Conservation (phyloP, 805 yeast genomes). For the Priceomyces castillae region DNA sequence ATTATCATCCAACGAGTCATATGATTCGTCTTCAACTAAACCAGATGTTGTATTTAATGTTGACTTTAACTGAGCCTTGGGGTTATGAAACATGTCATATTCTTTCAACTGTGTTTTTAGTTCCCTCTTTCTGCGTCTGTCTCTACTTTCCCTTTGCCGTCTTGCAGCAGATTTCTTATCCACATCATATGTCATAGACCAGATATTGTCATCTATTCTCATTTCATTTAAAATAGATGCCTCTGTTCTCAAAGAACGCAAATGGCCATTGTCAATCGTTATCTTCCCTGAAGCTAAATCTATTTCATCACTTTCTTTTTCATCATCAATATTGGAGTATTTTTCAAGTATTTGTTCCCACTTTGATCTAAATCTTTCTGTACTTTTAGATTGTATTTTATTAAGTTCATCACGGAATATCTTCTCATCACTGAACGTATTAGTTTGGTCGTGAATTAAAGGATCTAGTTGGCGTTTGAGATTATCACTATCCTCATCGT, state of each 20-base stretch:
- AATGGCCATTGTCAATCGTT: slow-evolving; percentile 66
- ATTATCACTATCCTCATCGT: slow-evolving; percentile 11
- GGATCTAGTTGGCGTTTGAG: slow-evolving; percentile 5
- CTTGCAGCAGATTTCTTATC: slow-evolving; percentile 18
- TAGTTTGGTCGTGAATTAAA: slow-evolving; percentile 4
- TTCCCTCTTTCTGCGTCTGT: slow-evolving; percentile 11
- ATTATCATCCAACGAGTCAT: slow-evolving; percentile 19
- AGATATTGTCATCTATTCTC: slow-evolving; percentile 25
- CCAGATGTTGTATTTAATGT: no score
- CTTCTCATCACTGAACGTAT: slow-evolving; percentile 10
- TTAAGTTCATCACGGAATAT: slow-evolving; percentile 24
- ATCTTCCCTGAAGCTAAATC: slow-evolving; percentile 65
- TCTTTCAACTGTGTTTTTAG: slow-evolving; percentile 18
- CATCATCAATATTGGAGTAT: slow-evolving; percentile 47
- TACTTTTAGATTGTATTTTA: slow-evolving; percentile 27
- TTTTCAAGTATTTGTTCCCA: slow-evolving; percentile 57
- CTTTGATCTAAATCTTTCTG: slow-evolving; percentile 21
- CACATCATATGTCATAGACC: slow-evolving; percentile 36
- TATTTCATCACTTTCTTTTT: slow-evolving; percentile 59
- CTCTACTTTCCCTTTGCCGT: slow-evolving; percentile 9
- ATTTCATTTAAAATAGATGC: slow-evolving; percentile 9
- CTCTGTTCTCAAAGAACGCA: slow-evolving; percentile 40
- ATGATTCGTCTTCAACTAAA: slow-evolving; percentile 3
- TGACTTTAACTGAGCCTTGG: slow-evolving; percentile 4
- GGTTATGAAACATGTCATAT: slow-evolving; percentile 13